Evolutionary conservation across 768 basidiomycete genomes (phyloP), one percentile per base, ranked within the genome.

Genomic region (Collybia mongolica): DNA sequence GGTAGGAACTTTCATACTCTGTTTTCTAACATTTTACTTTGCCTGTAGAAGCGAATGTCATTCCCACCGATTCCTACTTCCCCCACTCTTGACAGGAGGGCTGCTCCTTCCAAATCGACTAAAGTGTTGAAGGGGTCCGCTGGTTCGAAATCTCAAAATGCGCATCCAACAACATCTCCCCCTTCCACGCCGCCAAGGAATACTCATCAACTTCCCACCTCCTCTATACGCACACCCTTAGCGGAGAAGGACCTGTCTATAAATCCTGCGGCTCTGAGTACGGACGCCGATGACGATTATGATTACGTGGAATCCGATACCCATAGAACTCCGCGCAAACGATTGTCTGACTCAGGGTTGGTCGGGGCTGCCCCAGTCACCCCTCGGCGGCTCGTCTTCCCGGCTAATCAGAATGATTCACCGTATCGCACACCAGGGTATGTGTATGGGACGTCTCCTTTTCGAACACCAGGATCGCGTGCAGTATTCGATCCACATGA

Each of bases 401-500:
- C 68, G 51, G 51, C 65, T 5, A 64, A 65, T 52, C 55, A 60
- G 44, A 65, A 61, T 35, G 76, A 74, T 14, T 73, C 71, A 32
- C 72, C 74, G 7, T 73, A 70, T 55, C 71, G 74, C 39, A 75
- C 70, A 11, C 67, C 69, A 37, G 61, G 57, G 8, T 58, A 63
- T 24, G 43, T 58, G 4, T 52, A 59, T 17, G 61, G 60, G 43
- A 58, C 60, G 23, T 72, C 73, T 19, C 71, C 72, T 9, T 79
- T 77, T 63, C 73, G 76, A 17, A 77, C 80, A 11, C 83, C 81
- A 3, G 72, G 73, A 11, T 72, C 77, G 39, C 67, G 77, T 52
- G 69, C 59, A 22, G 72, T 87, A 26, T 82, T 81, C 54, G 88
- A 90, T 61, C 87, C 88, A 24, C 83, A 87, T 54, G 86, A 90